These are phyloP conservation scores for Chrysosporium queenslandicum DNA, from an alignment of 2,329 filamentous ascomycete species.

Conservation along the genomic window DNA sequence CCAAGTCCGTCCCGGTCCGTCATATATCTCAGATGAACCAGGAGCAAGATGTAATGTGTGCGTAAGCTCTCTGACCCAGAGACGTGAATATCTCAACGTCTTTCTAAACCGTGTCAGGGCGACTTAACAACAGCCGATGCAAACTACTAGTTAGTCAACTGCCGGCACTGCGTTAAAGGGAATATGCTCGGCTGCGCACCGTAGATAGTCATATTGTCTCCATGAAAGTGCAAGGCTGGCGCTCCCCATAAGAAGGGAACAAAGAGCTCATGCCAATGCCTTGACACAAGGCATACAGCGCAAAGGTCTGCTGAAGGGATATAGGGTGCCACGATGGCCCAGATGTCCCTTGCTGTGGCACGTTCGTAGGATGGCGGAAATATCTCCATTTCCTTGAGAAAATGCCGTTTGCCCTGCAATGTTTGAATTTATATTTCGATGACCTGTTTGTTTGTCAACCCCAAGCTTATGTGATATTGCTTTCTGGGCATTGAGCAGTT, in stretches of 20 bases:
- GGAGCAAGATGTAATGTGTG: slow-evolving; percentile 54
- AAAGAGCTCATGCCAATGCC: slow-evolving; percentile 49
- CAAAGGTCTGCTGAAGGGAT: slow-evolving; percentile 48
- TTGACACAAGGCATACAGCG: slow-evolving; percentile 46
- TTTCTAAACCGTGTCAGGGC: slow-evolving; percentile 51
- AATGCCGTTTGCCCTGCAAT: neutral
- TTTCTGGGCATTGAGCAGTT: too few species aligned
- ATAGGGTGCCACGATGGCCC: slow-evolving; percentile 48
- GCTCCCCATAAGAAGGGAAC: slow-evolving; percentile 52
- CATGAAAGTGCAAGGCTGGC: slow-evolving; percentile 52
- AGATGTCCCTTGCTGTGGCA: slow-evolving; percentile 46
- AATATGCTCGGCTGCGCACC: slow-evolving; percentile 25
- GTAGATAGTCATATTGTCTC: slow-evolving; percentile 51
- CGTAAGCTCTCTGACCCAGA: slow-evolving; percentile 45
- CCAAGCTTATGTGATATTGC: too few species aligned
- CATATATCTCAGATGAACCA: slow-evolving; percentile 51
- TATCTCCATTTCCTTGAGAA: slow-evolving; percentile 20
- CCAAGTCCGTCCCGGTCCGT: slow-evolving; percentile 50
- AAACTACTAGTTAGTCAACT: slow-evolving; percentile 14
- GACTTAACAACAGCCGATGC: slow-evolving; percentile 29
- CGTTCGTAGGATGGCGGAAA: slow-evolving; percentile 52
- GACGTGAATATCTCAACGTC: slow-evolving; percentile 45
- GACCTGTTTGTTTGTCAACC: too few species aligned
- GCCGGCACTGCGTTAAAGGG: neutral
- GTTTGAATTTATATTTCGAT: too few species aligned